Evolutionary conservation across 345 rosid genomes (phyloP).

Genomic region (Orychophragmus violaceus): DNA sequence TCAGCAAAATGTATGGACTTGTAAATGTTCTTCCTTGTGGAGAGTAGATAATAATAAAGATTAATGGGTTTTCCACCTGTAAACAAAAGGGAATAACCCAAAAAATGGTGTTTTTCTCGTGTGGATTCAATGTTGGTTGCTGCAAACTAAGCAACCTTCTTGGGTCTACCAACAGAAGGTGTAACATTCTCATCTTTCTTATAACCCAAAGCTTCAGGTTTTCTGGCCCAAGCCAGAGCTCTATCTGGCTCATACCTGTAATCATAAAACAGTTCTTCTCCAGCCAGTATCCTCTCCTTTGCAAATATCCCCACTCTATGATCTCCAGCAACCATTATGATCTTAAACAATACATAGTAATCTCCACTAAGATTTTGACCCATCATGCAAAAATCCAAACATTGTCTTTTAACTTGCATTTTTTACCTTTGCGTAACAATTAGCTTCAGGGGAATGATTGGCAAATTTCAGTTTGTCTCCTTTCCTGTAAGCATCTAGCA

Average conservation of each 20-base stretch:
- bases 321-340: slow-evolving; percentile 95
- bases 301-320: slow-evolving; percentile 96
- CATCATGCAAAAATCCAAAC: neutral
- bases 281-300: slow-evolving; percentile 77
- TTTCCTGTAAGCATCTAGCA: slow-evolving; percentile 95
- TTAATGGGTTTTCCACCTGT: too few species aligned
- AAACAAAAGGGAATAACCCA: too few species aligned
- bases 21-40: neutral
- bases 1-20: slow-evolving; percentile 8
- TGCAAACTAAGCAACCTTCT: slow-evolving; percentile 72
- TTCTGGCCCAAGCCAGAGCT: slow-evolving; percentile 99
- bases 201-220: slow-evolving; percentile 82
- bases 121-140: neutral
- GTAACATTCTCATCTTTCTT: slow-evolving; percentile 68
- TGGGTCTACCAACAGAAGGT: slow-evolving; percentile 83
- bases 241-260: slow-evolving; percentile 95
- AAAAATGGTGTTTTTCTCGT: neutral
- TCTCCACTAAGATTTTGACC: slow-evolving; percentile 3
- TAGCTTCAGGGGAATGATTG: slow-evolving; percentile 95
- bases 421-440: slow-evolving; percentile 98
- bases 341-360: slow-evolving; percentile 46
- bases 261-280: slow-evolving; percentile 93
- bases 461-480: slow-evolving; percentile 98
- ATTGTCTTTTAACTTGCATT: neutral
- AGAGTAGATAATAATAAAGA: neutral